Percentiles rank a stretch among this genome's conserved stretches.
phyloP scores from a whole-genome alignment of 306 rosid genomes.

The Albizia julibrissin region DNA sequence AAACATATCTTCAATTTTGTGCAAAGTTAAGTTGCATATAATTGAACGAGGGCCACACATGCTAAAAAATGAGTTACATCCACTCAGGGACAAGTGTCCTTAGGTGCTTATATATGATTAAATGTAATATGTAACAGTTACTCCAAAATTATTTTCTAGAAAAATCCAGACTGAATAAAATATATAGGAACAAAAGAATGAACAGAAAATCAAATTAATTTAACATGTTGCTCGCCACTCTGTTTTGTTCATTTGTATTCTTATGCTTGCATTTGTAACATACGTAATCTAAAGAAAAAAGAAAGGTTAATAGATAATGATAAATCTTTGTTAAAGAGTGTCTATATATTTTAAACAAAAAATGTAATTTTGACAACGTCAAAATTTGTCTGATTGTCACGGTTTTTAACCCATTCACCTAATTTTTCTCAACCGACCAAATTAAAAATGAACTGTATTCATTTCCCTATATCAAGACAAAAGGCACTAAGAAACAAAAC shows the following conservation, averaged over 20 bases:
- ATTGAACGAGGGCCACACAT: no score
- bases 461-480: background rate
- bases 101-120: no score
- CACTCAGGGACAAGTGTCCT: no score
- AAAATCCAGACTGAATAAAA: background rate
- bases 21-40: no score
- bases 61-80: no score
- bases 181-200: background rate
- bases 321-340: background rate
- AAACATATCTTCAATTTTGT: no score
- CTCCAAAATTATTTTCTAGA: background rate
- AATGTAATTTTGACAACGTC: background rate
- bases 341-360: background rate
- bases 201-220: background rate
- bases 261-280: background rate
- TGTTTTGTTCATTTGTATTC: background rate
- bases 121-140: background rate
- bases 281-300: background rate
- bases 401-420: background rate
- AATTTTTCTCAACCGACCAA: background rate
- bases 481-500: background rate
- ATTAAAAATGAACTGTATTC: background rate
- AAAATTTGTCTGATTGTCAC: background rate
- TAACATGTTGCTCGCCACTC: background rate
- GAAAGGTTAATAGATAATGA: background rate